Evolutionary conservation across 768 basidiomycete genomes (phyloP).

Genomic region (Polyporus arcularius): DNA sequence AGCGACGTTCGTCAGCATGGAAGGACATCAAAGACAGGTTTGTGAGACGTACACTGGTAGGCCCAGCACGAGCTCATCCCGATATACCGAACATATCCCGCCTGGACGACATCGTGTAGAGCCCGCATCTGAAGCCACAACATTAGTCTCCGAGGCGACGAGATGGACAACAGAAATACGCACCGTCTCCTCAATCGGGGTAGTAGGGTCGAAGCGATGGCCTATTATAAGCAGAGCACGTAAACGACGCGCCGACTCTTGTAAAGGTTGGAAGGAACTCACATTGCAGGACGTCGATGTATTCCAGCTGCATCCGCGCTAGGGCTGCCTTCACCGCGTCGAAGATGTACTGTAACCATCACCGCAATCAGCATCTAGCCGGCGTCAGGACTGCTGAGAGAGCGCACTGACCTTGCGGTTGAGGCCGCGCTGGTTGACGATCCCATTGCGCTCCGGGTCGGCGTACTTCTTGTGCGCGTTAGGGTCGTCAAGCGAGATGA

Average conservation of each 20-base stretch:
- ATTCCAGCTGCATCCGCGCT: constrained; percentile 47
- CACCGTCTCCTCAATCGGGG: constrained; percentile 40
- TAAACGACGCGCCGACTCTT: not conserved
- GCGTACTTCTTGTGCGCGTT: not conserved
- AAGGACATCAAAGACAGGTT: not conserved
- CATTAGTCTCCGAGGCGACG: constrained; percentile 3
- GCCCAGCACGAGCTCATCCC: constrained; percentile 41
- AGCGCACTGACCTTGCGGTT: constrained; percentile 38
- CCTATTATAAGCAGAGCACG: not conserved
- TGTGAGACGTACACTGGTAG: not conserved
- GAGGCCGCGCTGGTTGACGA: constrained; percentile 39
- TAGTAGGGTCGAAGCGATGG: constrained; percentile 39
- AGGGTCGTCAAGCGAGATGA: not conserved
- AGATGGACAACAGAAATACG: constrained; percentile 33
- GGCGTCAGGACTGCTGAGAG: not conserved
- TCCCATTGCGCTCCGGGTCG: constrained; percentile 28
- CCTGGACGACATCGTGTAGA: constrained; percentile 48
- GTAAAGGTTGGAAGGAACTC: not conserved
- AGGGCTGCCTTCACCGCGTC: constrained; percentile 49
- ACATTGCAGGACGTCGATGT: constrained; percentile 61
- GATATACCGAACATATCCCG: constrained; percentile 45
- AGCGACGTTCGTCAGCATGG: not conserved
- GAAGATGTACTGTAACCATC: constrained; percentile 53
- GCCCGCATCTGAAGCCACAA: constrained; percentile 25
- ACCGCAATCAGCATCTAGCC: rapidly evolving